These are phyloP conservation scores for Lonicera japonica DNA, from an alignment of 129 eudicot species.

Conservation along the genomic window DNA sequence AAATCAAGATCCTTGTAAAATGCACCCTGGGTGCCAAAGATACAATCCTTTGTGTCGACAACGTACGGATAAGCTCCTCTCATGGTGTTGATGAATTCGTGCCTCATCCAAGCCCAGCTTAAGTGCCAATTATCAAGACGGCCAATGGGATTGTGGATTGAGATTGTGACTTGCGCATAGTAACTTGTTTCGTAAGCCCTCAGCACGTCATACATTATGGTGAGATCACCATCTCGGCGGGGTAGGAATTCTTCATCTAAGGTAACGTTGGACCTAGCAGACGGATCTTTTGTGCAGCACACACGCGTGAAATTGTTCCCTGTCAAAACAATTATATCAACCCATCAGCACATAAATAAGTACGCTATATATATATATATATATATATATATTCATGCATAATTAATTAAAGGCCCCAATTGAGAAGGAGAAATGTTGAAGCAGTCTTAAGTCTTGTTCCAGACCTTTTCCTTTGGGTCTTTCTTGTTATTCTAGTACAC, in stretches of 20 bases:
- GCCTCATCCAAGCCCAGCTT: slow-evolving; percentile 72
- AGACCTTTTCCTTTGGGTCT: too few species aligned
- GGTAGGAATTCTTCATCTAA: slow-evolving; percentile 27
- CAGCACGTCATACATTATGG: slow-evolving; percentile 49
- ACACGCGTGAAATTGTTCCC: slow-evolving; percentile 36
- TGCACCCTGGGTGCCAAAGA: slow-evolving; percentile 57
- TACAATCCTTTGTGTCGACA: slow-evolving; percentile 42
- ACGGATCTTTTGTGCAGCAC: slow-evolving; percentile 48
- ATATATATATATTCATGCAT: too few species aligned
- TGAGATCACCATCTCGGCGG: slow-evolving; percentile 53
- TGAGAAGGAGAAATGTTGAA: background rate
- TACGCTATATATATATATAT: too few species aligned
- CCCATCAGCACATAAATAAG: background rate
- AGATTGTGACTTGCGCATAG: slow-evolving; percentile 52
- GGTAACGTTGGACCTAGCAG: slow-evolving; percentile 16
- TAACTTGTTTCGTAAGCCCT: slow-evolving; percentile 44
- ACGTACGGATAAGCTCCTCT: slow-evolving; percentile 58
- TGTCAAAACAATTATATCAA: slow-evolving; percentile 13
- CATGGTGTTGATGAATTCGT: slow-evolving; percentile 61
- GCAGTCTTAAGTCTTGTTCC: too few species aligned
- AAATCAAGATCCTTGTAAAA: slow-evolving; percentile 49
- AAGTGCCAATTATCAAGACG: slow-evolving; percentile 58
- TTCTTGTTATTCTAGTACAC: too few species aligned
- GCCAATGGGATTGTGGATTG: slow-evolving; percentile 44
- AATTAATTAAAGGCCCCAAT: background rate